A percentile compares a stretch with the other conserved stretches of the same genome.
phyloP scores from a whole-genome alignment of 2,329 filamentous ascomycete genomes.

The Tolypocladium guangdongense region DNA sequence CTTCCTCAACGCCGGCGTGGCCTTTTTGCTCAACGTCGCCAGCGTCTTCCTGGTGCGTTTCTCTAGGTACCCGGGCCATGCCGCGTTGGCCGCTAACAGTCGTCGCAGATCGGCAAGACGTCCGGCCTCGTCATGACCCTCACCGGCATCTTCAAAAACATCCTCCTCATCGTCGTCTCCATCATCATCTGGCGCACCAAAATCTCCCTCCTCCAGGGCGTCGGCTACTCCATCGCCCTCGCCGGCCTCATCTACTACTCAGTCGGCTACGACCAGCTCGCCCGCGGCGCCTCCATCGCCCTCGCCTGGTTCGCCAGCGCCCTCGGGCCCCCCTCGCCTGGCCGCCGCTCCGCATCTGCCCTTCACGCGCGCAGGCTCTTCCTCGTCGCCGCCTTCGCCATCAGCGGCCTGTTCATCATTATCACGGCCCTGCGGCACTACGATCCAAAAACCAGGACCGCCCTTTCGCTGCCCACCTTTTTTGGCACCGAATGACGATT shows the following conservation, averaged over 20 bases:
- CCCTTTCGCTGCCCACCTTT: slow-evolving; percentile 1
- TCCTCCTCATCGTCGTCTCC: slow-evolving; percentile 66
- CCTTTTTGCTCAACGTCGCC: slow-evolving; percentile 71
- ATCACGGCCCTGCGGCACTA: slow-evolving; percentile 5
- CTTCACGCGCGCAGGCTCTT: slow-evolving; percentile 6
- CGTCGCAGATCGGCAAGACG: slow-evolving; percentile 67
- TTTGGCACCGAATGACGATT: slow-evolving; percentile 7
- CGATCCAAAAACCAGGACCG: background rate
- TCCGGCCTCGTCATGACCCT: slow-evolving; percentile 79
- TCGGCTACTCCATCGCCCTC: slow-evolving; percentile 67
- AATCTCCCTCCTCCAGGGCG: slow-evolving; percentile 58
- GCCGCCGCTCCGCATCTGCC: slow-evolving; percentile 2
- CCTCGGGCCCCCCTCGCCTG: slow-evolving; percentile 10
- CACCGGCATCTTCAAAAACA: slow-evolving; percentile 79
- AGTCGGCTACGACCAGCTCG: slow-evolving; percentile 24
- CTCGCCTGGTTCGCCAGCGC: slow-evolving; percentile 12
- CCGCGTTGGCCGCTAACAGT: slow-evolving; percentile 4
- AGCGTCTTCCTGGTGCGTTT: slow-evolving; percentile 71
- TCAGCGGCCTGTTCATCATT: slow-evolving; percentile 8
- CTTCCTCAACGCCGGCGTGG: slow-evolving; percentile 63
- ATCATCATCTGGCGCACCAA: slow-evolving; percentile 69
- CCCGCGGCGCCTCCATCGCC: slow-evolving; percentile 10
- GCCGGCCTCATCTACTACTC: slow-evolving; percentile 40
- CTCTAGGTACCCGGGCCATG: background rate
- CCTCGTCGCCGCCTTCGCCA: slow-evolving; percentile 4